Percentiles rank a stretch among this genome's conserved stretches.
Evolutionary conservation across 1,139 yeast genomes (phyloP).

Genomic region (Wickerhamomyces sp.): DNA sequence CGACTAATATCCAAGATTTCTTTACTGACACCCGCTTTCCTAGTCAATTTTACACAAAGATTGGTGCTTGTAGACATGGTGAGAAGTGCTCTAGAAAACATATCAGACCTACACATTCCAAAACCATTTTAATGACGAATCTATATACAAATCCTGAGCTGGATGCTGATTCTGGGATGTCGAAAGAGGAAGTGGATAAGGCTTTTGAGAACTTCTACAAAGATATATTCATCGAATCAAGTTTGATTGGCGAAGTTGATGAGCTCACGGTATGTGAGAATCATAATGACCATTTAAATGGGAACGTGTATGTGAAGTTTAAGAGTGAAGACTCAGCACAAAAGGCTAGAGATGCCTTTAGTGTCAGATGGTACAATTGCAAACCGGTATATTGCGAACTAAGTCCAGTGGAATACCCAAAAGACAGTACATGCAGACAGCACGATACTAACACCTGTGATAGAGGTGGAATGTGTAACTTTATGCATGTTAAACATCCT

Average conservation of each 20-base stretch:
- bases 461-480: conserved; percentile 81
- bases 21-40: conserved; percentile 6
- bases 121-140: conserved; percentile 63
- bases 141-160: conserved; percentile 61
- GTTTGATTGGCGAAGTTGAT: conserved; percentile 54
- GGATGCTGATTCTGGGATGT: conserved; percentile 10
- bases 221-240: conserved; percentile 67
- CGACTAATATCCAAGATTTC: too few species aligned
- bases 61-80: conserved; percentile 95
- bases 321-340: conserved; percentile 52
- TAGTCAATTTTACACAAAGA: conserved; percentile 64
- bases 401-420: conserved; percentile 68
- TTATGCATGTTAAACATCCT: conserved; percentile 74
- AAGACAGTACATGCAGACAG: conserved; percentile 73
- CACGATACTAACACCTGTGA: conserved; percentile 60
- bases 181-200: conserved; percentile 38
- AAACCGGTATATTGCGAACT: conserved; percentile 80
- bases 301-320: conserved; percentile 76
- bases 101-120: conserved; percentile 61
- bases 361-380: conserved; percentile 77
- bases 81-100: conserved; percentile 82
- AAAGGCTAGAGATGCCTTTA: conserved; percentile 54
- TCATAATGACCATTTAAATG: conserved; percentile 73
- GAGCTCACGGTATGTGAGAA: conserved; percentile 79
- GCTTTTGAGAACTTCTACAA: conserved; percentile 64